Conservation (phyloP, 2,329 filamentous ascomycete genomes). For the Neonectria neomacrospora region DNA sequence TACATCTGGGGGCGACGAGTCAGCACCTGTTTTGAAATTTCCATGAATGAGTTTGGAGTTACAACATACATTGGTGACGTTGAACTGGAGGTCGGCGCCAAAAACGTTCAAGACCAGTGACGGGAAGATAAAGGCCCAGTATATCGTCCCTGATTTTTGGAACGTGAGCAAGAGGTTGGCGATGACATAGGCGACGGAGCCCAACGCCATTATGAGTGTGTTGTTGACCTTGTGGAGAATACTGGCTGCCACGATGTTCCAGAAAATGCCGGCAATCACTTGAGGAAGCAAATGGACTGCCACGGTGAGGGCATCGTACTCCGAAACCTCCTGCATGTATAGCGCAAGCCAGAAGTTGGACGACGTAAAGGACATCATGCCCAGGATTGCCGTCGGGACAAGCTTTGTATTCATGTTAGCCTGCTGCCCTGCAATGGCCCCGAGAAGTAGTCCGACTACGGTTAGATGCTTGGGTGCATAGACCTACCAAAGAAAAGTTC, state of each 20-base stretch:
- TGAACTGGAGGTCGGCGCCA: conserved; percentile 76
- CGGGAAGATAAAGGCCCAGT: conserved; percentile 75
- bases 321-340: conserved; percentile 69
- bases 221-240: conserved; percentile 73
- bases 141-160: conserved; percentile 64
- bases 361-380: conserved; percentile 71
- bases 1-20: conserved; percentile 66
- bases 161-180: conserved; percentile 65
- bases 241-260: conserved; percentile 71
- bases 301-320: conserved; percentile 65
- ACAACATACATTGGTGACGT: conserved; percentile 70
- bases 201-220: conserved; percentile 66
- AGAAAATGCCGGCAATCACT: conserved; percentile 69
- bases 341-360: conserved; percentile 72
- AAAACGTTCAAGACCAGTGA: conserved; percentile 69
- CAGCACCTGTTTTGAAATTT: conserved; percentile 1
- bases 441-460: neutral
- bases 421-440: too few relatives aligned
- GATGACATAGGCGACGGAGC: conserved; percentile 53
- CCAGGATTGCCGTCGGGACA: conserved; percentile 66
- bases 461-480: conserved; percentile 37
- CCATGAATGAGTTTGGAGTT: neutral
- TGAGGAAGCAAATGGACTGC: conserved; percentile 74
- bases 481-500: conserved; percentile 74
- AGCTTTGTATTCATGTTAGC: conserved; percentile 52